Percentiles rank a stretch among this genome's conserved stretches.
These are phyloP conservation scores for Pleoardoris graminearum DNA, from an alignment of 2,329 filamentous ascomycete species.

Conservation along the genomic window DNA sequence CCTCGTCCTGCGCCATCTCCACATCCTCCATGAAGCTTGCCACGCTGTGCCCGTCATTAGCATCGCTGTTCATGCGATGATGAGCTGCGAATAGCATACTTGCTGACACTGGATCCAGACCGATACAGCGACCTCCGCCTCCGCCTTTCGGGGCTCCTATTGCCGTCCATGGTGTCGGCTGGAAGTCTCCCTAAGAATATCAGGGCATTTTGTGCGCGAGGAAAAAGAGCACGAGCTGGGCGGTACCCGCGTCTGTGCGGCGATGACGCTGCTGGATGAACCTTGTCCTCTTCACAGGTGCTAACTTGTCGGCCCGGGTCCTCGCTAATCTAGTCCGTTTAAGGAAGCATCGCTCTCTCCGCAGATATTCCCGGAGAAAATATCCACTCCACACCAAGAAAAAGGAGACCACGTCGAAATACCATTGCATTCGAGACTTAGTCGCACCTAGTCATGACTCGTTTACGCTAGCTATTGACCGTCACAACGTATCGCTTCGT, in stretches of 20 bases:
- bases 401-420: background rate
- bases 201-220: constrained; percentile 20
- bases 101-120: constrained; percentile 66
- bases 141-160: constrained; percentile 42
- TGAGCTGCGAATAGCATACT: constrained; percentile 29
- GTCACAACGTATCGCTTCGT: background rate
- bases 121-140: constrained; percentile 59
- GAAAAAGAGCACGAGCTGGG: background rate
- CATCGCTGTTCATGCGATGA: constrained; percentile 9
- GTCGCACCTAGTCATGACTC: background rate
- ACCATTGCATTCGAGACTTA: background rate
- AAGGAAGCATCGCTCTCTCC: too few species aligned
- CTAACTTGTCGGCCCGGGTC: too few species aligned
- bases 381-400: too few species aligned
- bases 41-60: constrained; percentile 39
- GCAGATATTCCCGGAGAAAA: too few species aligned
- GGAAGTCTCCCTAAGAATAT: constrained; percentile 6
- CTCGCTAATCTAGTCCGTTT: too few species aligned
- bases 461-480: background rate
- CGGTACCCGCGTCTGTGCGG: constrained; percentile 5
- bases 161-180: constrained; percentile 31
- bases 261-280: constrained; percentile 1
- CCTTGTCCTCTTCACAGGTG: background rate
- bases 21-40: constrained; percentile 88
- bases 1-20: constrained; percentile 98